Conservation (phyloP, 495 filamentous ascomycete genomes). For the Hypomontagnella monticulosa region DNA sequence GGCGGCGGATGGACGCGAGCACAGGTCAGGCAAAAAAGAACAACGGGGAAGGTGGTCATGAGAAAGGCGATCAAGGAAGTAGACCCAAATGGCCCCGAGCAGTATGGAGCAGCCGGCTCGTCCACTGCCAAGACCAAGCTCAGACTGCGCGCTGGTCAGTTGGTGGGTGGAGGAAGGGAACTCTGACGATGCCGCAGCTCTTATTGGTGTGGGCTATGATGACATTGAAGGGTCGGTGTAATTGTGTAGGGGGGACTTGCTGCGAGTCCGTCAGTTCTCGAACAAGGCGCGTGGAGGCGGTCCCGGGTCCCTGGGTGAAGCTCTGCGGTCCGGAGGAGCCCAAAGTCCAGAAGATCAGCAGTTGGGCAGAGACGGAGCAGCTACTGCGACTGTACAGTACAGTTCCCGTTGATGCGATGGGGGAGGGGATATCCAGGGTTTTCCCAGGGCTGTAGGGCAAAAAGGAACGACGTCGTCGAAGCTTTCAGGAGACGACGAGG, state of each 20-base stretch:
- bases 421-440: slow-evolving; percentile 28
- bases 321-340: slow-evolving; percentile 44
- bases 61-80: slow-evolving; percentile 47
- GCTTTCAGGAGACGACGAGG: slow-evolving; percentile 40
- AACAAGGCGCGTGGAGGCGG: slow-evolving; percentile 44
- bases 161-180: slow-evolving; percentile 44
- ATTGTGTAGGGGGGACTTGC: slow-evolving; percentile 40
- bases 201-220: slow-evolving; percentile 45
- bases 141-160: slow-evolving; percentile 45
- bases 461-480: slow-evolving; percentile 41
- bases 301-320: slow-evolving; percentile 44
- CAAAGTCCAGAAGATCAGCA: slow-evolving; percentile 50
- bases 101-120: slow-evolving; percentile 43
- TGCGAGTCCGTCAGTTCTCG: slow-evolving; percentile 43
- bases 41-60: slow-evolving; percentile 52
- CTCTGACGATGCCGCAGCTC: slow-evolving; percentile 44
- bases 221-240: slow-evolving; percentile 46
- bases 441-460: slow-evolving; percentile 14
- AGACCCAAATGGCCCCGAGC: slow-evolving; percentile 40
- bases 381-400: slow-evolving; percentile 36
- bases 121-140: slow-evolving; percentile 42
- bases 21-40: slow-evolving; percentile 53
- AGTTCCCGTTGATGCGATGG: slow-evolving; percentile 10
- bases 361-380: slow-evolving; percentile 49
- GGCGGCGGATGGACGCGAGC: slow-evolving; percentile 42